A percentile compares a stretch with the other conserved stretches of the same genome.
Evolutionary conservation across 495 filamentous ascomycete species (phyloP).

Genomic region (Penicillium alfredii): DNA sequence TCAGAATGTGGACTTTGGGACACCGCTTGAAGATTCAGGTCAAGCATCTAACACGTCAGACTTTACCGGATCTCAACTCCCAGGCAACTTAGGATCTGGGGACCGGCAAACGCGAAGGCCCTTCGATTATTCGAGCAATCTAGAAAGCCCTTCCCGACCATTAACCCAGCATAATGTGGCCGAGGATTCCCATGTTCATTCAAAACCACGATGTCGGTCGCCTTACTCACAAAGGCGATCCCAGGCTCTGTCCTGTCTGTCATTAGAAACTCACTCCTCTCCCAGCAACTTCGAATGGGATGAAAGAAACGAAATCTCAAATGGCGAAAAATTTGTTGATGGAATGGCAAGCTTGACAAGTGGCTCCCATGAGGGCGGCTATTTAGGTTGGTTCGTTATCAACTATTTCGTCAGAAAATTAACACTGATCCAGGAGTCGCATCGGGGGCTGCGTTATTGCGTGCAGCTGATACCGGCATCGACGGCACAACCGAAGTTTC

Average conservation of each 20-base stretch:
- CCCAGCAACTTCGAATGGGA: conserved; percentile 16
- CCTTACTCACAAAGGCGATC: background rate
- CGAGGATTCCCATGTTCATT: no score
- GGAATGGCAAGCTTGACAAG: conserved; percentile 20
- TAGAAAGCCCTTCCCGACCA: no score
- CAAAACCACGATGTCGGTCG: no score
- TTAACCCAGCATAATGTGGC: no score
- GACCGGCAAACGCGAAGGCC: no score
- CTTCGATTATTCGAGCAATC: no score
- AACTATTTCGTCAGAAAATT: no score
- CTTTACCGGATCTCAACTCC: no score
- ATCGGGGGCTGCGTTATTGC: conserved; percentile 14
- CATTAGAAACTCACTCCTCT: conserved; percentile 7
- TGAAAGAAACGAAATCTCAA: conserved; percentile 6
- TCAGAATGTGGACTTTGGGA: background rate
- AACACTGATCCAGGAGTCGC: conserved; percentile 7
- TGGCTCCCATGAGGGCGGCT: conserved; percentile 9
- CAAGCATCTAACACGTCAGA: no score
- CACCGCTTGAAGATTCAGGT: no score
- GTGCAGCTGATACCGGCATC: conserved; percentile 7
- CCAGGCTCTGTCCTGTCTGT: background rate
- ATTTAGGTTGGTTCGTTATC: conserved; percentile 16
- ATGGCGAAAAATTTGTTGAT: conserved; percentile 11
- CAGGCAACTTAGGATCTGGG: no score
- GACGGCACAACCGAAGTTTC: background rate